Percentiles rank a stretch among this genome's conserved stretches.
Conservation (phyloP, 169 alveolate genomes). For the Plasmodium chabaudi region DNA sequence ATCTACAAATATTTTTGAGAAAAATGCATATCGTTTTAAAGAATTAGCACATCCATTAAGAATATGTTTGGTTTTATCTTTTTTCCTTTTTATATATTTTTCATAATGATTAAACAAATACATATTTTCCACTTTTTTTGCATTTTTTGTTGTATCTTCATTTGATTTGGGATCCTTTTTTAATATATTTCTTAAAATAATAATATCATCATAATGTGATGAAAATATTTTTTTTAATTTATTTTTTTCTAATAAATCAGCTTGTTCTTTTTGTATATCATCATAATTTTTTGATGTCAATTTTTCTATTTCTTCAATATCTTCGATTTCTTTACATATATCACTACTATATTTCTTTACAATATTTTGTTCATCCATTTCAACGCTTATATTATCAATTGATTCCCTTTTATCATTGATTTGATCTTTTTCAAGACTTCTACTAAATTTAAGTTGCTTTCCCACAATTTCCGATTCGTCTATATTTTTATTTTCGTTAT, state of each 20-base stretch:
- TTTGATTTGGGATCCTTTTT: background rate
- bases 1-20: constrained; percentile 69
- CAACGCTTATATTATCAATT: background rate
- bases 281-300: background rate
- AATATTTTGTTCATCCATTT: background rate
- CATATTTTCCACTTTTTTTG: constrained; percentile 59
- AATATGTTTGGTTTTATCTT: constrained; percentile 38
- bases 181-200: constrained; percentile 49
- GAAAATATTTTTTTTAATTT: constrained; percentile 41
- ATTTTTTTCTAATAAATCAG: background rate
- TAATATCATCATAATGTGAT: constrained; percentile 49
- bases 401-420: background rate
- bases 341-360: background rate
- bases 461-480: background rate
- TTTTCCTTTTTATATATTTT: constrained; percentile 69
- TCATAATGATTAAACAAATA: constrained; percentile 75
- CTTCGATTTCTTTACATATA: background rate
- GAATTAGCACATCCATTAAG: constrained; percentile 46
- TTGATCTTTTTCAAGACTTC: background rate
- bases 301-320: background rate
- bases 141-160: background rate
- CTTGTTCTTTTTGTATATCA: background rate
- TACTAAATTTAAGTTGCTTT: background rate
- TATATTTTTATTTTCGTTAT: background rate
- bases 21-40: constrained; percentile 68